Percentiles rank a stretch among this genome's conserved stretches.
Conservation (phyloP, 345 rosid species). For the Aquilaria yunnanensis region DNA sequence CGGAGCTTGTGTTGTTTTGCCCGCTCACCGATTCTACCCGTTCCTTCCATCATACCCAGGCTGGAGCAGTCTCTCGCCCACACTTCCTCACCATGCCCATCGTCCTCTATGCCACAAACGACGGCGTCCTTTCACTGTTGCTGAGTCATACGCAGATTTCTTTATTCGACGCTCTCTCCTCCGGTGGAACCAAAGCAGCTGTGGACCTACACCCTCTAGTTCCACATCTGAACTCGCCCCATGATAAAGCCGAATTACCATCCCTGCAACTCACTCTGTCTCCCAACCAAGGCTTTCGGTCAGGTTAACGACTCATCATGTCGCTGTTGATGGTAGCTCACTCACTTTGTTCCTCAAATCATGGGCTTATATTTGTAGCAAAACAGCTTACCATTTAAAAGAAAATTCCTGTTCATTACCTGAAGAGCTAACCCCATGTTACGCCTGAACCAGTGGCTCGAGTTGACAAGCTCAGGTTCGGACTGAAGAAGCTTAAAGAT, state of each 20-base stretch:
- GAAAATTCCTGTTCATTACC: too few species aligned
- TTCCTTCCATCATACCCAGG: conserved; percentile 13
- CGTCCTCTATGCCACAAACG: conserved; percentile 5
- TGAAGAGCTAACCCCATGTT: conserved; percentile 17
- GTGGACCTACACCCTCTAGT: conserved; percentile 20
- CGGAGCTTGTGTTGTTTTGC: conserved; percentile 24
- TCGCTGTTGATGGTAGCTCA: conserved; percentile 20
- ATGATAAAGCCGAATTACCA: conserved; percentile 7
- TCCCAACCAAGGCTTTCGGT: conserved; percentile 24
- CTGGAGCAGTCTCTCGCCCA: conserved; percentile 19
- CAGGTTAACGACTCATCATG: conserved; percentile 19
- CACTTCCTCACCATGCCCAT: neutral
- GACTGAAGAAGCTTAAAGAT: conserved; percentile 13
- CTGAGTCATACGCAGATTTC: conserved; percentile 9
- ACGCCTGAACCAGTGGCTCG: conserved; percentile 10
- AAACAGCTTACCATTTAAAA: neutral
- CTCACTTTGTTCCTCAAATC: conserved; percentile 20
- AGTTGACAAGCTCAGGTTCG: too few species aligned
- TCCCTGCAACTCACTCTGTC: conserved; percentile 29
- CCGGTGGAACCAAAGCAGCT: neutral
- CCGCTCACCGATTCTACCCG: conserved; percentile 10
- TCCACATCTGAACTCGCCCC: conserved; percentile 9
- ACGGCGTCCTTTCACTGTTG: conserved; percentile 11
- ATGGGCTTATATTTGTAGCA: conserved; percentile 26
- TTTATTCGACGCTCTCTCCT: conserved; percentile 15